These are phyloP conservation scores for Xanthoparmelia taractica DNA, from an alignment of 495 filamentous ascomycete species.

Conservation along the genomic window DNA sequence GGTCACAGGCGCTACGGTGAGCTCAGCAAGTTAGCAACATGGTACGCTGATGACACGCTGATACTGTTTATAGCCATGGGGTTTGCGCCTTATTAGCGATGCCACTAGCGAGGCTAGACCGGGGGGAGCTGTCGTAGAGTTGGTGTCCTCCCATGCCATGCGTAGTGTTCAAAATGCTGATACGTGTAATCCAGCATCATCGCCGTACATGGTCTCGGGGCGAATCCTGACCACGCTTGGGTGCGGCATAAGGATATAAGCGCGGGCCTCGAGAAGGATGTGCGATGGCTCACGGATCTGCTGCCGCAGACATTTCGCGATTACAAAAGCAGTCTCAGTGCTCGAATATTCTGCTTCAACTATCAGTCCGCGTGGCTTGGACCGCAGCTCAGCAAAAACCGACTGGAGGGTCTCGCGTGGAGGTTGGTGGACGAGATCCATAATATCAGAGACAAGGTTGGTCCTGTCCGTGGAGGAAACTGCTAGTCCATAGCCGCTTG, in stretches of 20 bases:
- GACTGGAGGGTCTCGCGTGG: neutral
- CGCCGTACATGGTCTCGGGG: slow-evolving; percentile 1
- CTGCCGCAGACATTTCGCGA: neutral
- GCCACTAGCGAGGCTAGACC: neutral
- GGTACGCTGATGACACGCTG: neutral
- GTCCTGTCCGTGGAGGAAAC: neutral
- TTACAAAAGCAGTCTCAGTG: neutral
- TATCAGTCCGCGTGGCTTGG: slow-evolving; percentile 2
- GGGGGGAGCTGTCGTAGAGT: neutral
- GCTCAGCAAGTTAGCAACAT: neutral
- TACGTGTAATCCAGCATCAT: neutral
- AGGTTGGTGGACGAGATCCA: neutral
- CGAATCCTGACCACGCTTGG: neutral
- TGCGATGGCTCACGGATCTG: slow-evolving; percentile 7
- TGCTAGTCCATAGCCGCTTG: too few relatives aligned
- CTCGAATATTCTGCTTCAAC: slow-evolving; percentile 1
- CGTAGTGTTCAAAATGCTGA: neutral
- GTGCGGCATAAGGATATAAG: neutral
- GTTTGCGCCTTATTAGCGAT: neutral
- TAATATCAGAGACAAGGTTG: neutral
- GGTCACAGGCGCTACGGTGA: neutral
- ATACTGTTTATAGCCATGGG: neutral
- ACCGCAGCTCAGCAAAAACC: neutral
- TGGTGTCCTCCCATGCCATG: neutral
- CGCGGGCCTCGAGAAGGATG: neutral